Evolutionary conservation across 2,329 filamentous ascomycete genomes (phyloP).

Genomic region (Metarhizium anisopliae): DNA sequence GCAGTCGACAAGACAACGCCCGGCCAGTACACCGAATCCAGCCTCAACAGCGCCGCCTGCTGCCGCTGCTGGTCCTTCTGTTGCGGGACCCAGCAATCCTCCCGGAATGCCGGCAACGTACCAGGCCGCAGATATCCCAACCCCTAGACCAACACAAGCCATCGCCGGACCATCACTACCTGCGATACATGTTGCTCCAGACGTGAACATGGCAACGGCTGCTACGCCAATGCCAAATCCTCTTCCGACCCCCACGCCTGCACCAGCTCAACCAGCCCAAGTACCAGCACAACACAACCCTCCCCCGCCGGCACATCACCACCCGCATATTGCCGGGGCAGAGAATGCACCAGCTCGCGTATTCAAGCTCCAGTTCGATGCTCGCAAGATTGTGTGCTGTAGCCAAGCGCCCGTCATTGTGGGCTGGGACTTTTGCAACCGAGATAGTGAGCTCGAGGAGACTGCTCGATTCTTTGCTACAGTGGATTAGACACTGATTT

Average conservation of each 20-base stretch:
- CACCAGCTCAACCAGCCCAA: slow-evolving; percentile 13
- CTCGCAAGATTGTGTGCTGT: slow-evolving; percentile 86
- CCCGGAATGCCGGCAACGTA: not conserved
- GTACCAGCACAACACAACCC: slow-evolving; percentile 1
- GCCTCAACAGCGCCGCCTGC: not conserved
- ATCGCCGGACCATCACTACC: not conserved
- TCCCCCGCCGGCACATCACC: slow-evolving; percentile 16
- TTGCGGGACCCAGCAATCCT: not conserved
- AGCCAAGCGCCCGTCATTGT: slow-evolving; percentile 87
- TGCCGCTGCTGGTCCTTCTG: slow-evolving; percentile 1
- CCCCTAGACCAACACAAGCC: not conserved
- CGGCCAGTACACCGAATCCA: not conserved
- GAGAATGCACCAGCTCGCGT: slow-evolving; percentile 54
- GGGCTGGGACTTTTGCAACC: slow-evolving; percentile 95
- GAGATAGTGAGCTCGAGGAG: slow-evolving; percentile 69
- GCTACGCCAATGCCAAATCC: not conserved
- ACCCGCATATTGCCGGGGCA: slow-evolving; percentile 35
- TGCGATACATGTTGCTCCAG: not conserved
- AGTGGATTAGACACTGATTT: slow-evolving; percentile 28
- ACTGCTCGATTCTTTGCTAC: slow-evolving; percentile 69
- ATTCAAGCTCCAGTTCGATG: slow-evolving; percentile 96
- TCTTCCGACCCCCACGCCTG: slow-evolving; percentile 1
- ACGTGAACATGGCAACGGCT: not conserved
- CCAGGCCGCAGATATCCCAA: not conserved
- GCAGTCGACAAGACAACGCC: slow-evolving; percentile 24